Evolutionary conservation across 805 yeast species (phyloP), one percentile per base, ranked within the genome.

Genomic region (Saccharomyces paradoxus): DNA sequence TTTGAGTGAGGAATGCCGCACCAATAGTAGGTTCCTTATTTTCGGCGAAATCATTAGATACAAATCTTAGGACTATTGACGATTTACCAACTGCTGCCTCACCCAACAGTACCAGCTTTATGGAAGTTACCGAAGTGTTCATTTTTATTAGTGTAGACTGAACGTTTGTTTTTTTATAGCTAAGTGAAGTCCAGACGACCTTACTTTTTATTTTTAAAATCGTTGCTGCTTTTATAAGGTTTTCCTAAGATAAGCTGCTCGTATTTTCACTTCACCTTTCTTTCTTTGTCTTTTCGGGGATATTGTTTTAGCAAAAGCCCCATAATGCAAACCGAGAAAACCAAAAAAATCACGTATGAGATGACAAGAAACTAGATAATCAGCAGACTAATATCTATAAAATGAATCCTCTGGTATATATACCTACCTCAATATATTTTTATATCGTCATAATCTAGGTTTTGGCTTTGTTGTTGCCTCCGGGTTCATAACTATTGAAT

Each of bases 1-100:
- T 83, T 69, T 92, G 98, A 41, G 99, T 92, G 55, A 92, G 75
- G 67, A 92, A 92, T 2, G 98, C 98, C 4, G 99, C 99, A 14
- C 99, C 99, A 62, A 92, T 92, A 2, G 99, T 92, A 24, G 97
- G 97, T 66, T 92, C 98, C 70, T 92, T 91, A 72, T 92, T 91
- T 70, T 91, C 98, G 70, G 94, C 96, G 72, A 92, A 92, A 67
- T 92, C 97, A 71, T 92, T 89, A 59, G 90, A 84, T 47, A 92
- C 98, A 71, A 92, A 92, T 61, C 98, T 79, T 60, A 92, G 77
- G 37, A 92, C 98, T 31, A 92, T 78, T 5, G 96, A 89, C 3
- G 96, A 89, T 68, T 92, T 92, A 52, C 99, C 99, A 17, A 92
- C 99, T 0, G 99, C 99, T 0, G 97, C 97, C 68, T 92, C 99